Percentiles rank a stretch among this genome's conserved stretches.
Evolutionary conservation across 768 basidiomycete species (phyloP).

Genomic region (Leccinellum luteum): DNA sequence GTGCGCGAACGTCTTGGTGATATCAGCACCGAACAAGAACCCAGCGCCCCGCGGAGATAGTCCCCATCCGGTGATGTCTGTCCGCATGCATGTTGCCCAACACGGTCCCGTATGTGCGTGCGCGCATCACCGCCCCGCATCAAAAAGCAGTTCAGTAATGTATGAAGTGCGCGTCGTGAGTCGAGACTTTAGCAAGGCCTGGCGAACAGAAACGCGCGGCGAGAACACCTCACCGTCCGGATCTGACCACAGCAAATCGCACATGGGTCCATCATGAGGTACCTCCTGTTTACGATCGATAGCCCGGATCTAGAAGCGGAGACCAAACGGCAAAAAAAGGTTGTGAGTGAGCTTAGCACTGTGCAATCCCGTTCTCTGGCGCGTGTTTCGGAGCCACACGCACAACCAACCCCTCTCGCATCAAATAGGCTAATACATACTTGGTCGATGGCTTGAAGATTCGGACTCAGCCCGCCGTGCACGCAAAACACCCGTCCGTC

Average conservation of each 20-base stretch:
- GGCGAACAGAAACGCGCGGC: slow-evolving; percentile 3
- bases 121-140: neutral
- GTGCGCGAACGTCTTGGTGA: slow-evolving; percentile 86
- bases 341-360: slow-evolving; percentile 17
- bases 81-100: neutral
- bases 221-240: slow-evolving; percentile 70
- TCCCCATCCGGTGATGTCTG: slow-evolving; percentile 93
- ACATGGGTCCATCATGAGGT: slow-evolving; percentile 98
- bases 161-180: neutral
- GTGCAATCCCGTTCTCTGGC: neutral
- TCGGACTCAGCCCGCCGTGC: slow-evolving; percentile 93
- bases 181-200: slow-evolving; percentile 11
- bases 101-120: slow-evolving; percentile 1
- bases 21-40: slow-evolving; percentile 91
- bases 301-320: slow-evolving; percentile 67
- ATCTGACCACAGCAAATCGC: slow-evolving; percentile 98
- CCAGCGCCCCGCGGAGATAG: slow-evolving; percentile 97
- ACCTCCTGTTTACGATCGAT: slow-evolving; percentile 98
- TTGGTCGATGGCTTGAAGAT: slow-evolving; percentile 84
- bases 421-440: slow-evolving; percentile 41
- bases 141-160: neutral
- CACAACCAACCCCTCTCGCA: neutral
- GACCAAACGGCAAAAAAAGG: slow-evolving; percentile 17
- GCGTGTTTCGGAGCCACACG: slow-evolving; percentile 18
- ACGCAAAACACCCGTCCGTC: slow-evolving; percentile 97